Percentiles rank a stretch among this genome's conserved stretches.
Evolutionary conservation across 73 alveolate species (phyloP).

Genomic region (Stentor roeselii): DNA sequence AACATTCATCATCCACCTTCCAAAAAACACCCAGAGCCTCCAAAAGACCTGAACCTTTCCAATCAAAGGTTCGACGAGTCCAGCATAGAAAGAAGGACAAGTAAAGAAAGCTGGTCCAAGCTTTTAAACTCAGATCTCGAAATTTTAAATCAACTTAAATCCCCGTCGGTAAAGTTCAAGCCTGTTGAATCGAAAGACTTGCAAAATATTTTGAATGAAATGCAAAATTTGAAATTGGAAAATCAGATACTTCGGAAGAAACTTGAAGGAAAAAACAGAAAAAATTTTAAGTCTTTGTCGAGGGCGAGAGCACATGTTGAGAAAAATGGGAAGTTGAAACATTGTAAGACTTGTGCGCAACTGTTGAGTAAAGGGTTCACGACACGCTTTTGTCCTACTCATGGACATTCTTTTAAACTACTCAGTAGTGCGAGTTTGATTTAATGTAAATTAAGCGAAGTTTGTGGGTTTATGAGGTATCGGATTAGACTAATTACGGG

Average conservation of each 20-base stretch:
- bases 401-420: not conserved
- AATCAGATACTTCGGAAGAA: not conserved
- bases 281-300: not conserved
- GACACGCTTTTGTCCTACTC: not conserved
- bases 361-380: not conserved
- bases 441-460: too few species aligned
- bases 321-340: not conserved
- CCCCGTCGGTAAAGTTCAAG: not conserved
- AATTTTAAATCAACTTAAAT: not conserved
- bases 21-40: too few species aligned
- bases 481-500: constrained; percentile 8
- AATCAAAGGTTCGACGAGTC: not conserved
- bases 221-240: not conserved
- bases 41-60: not conserved
- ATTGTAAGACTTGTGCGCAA: not conserved
- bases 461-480: too few species aligned
- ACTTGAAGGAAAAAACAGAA: not conserved
- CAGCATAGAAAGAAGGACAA: not conserved
- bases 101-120: not conserved
- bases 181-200: not conserved
- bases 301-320: not conserved
- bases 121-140: not conserved
- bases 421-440: not conserved
- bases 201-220: not conserved
- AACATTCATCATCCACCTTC: too few species aligned